A percentile compares a stretch with the other conserved stretches of the same genome.
Conservation (phyloP, 495 filamentous ascomycete species). For the Talaromyces thailandensis region DNA sequence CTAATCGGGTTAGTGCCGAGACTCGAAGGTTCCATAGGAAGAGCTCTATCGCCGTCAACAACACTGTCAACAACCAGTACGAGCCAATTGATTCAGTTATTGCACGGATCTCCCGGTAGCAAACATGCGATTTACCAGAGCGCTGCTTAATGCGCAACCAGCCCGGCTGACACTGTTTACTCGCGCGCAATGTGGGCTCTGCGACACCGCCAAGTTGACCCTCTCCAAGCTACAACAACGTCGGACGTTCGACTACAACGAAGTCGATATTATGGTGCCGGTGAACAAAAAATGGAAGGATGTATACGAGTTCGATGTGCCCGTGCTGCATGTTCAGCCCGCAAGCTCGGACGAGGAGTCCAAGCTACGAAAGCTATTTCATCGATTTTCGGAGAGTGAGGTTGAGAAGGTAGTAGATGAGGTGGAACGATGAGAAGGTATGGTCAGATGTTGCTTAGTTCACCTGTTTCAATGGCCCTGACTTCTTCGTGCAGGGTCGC, state of each 20-base stretch:
- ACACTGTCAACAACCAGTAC: neutral
- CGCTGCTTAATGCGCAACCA: slow-evolving; percentile 40
- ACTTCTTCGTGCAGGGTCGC: neutral
- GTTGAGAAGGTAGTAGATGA: slow-evolving; percentile 62
- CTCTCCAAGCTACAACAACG: slow-evolving; percentile 61
- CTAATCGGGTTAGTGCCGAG: slow-evolving; percentile 28
- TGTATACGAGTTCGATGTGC: slow-evolving; percentile 84
- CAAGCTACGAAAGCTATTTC: slow-evolving; percentile 70
- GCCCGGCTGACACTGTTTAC: slow-evolving; percentile 78
- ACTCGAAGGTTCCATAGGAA: slow-evolving; percentile 40
- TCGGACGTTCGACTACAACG: slow-evolving; percentile 63
- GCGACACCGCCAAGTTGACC: slow-evolving; percentile 62
- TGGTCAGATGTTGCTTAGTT: neutral
- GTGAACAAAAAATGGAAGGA: slow-evolving; percentile 62
- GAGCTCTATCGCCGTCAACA: slow-evolving; percentile 4
- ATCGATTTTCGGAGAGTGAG: slow-evolving; percentile 64
- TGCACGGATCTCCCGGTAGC: too few species aligned
- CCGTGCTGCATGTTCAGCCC: slow-evolving; percentile 64
- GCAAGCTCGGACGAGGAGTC: slow-evolving; percentile 39
- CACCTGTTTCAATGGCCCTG: neutral
- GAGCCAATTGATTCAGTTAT: neutral
- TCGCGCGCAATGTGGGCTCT: slow-evolving; percentile 68
- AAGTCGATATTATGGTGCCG: slow-evolving; percentile 67
- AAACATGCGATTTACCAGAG: slow-evolving; percentile 27
- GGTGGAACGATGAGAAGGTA: slow-evolving; percentile 25